Evolutionary conservation across 495 filamentous ascomycete genomes (phyloP).

Genomic region (Aspergillus avenaceus): DNA sequence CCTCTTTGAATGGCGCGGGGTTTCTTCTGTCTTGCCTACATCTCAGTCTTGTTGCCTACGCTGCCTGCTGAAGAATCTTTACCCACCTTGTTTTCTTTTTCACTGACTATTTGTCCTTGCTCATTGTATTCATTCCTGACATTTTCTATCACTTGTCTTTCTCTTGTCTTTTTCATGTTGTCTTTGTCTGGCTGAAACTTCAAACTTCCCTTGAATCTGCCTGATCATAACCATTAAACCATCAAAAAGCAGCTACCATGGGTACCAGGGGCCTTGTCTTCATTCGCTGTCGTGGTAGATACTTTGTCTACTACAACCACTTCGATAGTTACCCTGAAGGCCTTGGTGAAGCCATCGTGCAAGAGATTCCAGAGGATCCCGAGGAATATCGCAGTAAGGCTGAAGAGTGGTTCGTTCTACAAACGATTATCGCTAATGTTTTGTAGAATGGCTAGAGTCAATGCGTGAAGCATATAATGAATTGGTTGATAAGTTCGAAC

Average conservation of each 20-base stretch:
- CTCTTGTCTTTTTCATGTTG: too few species aligned
- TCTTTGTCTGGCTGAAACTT: too few species aligned
- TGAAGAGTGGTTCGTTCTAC: neutral
- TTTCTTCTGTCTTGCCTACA: too few species aligned
- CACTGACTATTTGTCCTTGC: too few species aligned
- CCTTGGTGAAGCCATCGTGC: conserved; percentile 19
- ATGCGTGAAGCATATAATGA: conserved; percentile 5
- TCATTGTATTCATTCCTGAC: too few species aligned
- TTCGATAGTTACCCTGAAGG: conserved; percentile 27
- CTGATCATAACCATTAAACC: too few species aligned
- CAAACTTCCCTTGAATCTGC: too few species aligned
- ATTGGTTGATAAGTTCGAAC: conserved; percentile 7
- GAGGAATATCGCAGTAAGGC: conserved; percentile 19
- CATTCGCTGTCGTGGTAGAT: conserved; percentile 23
- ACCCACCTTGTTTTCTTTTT: too few species aligned
- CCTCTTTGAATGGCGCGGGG: too few species aligned
- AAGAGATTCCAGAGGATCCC: conserved; percentile 19
- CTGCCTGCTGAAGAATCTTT: too few species aligned
- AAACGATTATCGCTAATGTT: neutral
- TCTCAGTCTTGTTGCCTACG: too few species aligned
- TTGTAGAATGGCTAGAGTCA: conserved; percentile 12
- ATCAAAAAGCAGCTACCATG: conserved; percentile 4
- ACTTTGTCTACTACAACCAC: conserved; percentile 27
- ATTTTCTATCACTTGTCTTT: too few species aligned
- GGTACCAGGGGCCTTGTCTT: conserved; percentile 24